A percentile compares a stretch with the other conserved stretches of the same genome.
phyloP scores from a whole-genome alignment of 345 rosid species.

The Hirschfeldia incana region DNA sequence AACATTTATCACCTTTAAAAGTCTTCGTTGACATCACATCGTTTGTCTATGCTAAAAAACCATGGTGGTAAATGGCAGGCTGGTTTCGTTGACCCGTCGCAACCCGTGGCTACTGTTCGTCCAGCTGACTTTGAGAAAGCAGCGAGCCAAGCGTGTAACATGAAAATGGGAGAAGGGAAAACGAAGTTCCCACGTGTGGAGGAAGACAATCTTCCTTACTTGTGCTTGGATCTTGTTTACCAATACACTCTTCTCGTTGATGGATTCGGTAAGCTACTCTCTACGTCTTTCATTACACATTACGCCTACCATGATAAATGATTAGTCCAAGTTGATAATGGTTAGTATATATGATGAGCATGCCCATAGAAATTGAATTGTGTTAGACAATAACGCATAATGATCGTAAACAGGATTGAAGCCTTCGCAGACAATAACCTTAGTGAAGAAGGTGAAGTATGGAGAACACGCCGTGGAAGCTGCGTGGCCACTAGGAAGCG shows the following conservation, averaged over 20 bases:
- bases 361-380: too few relatives aligned
- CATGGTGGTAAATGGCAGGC: constrained; percentile 51
- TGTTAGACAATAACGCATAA: neutral
- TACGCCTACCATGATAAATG: neutral
- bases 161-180: constrained; percentile 64
- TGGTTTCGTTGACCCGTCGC: constrained; percentile 60
- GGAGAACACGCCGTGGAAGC: constrained; percentile 73
- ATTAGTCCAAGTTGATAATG: too few relatives aligned
- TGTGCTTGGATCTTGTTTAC: constrained; percentile 96
- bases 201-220: constrained; percentile 61
- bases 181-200: constrained; percentile 51
- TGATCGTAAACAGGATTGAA: constrained; percentile 53
- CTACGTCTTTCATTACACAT: neutral
- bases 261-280: constrained; percentile 75
- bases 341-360: too few relatives aligned
- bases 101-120: constrained; percentile 71
- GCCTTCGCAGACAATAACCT: constrained; percentile 76
- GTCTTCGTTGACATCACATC: neutral
- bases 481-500: constrained; percentile 99
- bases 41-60: neutral
- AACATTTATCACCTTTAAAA: neutral
- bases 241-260: constrained; percentile 79
- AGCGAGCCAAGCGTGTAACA: constrained; percentile 79
- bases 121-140: constrained; percentile 74
- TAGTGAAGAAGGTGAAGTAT: constrained; percentile 83